A percentile compares a stretch with the other conserved stretches of the same genome.
Conservation (phyloP, 345 rosid species). For the Xanthoceras sorbifolium region DNA sequence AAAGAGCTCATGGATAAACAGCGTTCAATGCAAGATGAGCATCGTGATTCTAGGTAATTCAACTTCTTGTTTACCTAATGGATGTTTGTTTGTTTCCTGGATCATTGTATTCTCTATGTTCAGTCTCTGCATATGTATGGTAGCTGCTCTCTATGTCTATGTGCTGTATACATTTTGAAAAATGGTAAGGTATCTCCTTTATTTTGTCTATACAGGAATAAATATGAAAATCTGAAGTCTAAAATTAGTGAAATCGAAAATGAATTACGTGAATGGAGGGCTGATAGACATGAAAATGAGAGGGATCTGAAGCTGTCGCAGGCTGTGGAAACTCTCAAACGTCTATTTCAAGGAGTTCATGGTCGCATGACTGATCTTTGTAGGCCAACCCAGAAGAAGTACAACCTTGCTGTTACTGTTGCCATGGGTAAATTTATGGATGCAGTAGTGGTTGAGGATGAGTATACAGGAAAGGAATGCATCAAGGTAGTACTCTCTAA, state of each 20-base stretch:
- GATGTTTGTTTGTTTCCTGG: background rate
- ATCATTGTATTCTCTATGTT: background rate
- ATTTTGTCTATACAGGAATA: conserved; percentile 51
- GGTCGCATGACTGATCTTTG: conserved; percentile 98
- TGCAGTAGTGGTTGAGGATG: conserved; percentile 97
- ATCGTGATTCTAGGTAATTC: conserved; percentile 70
- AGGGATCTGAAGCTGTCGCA: conserved; percentile 85
- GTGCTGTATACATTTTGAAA: background rate
- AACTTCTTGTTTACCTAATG: conserved; percentile 24
- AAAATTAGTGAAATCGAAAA: conserved; percentile 77
- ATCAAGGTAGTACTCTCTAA: conserved; percentile 64
- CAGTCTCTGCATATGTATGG: background rate
- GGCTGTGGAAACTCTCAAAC: conserved; percentile 90
- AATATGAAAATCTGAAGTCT: conserved; percentile 70
- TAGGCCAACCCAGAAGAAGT: conserved; percentile 88
- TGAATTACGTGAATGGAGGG: conserved; percentile 84
- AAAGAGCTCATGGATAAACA: conserved; percentile 59
- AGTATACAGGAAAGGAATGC: conserved; percentile 93
- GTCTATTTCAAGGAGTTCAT: conserved; percentile 92
- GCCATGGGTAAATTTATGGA: conserved; percentile 99
- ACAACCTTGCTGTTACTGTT: conserved; percentile 96
- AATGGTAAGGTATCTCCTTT: background rate
- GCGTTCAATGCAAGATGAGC: conserved; percentile 73
- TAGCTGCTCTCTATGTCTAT: background rate
- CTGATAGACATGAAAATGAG: conserved; percentile 91